These are phyloP conservation scores for Boechera divaricarpa DNA, from an alignment of 345 rosid genomes.

Conservation along the genomic window DNA sequence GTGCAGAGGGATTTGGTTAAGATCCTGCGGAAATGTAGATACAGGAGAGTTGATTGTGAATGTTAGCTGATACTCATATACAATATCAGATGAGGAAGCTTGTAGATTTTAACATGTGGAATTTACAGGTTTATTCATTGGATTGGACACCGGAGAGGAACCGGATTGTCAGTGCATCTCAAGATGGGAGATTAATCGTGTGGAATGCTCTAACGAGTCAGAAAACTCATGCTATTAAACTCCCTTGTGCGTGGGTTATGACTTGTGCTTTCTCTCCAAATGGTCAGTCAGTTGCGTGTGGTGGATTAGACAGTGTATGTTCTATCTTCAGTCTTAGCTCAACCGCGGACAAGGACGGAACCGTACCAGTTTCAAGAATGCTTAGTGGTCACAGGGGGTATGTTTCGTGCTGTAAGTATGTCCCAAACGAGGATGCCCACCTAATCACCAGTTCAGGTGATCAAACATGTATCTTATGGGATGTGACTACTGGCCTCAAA, in stretches of 20 bases:
- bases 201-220: slow-evolving; percentile 99
- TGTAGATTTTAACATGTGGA: slow-evolving; percentile 22
- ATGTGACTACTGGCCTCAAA: slow-evolving; percentile 90
- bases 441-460: slow-evolving; percentile 92
- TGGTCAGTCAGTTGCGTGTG: slow-evolving; percentile 95
- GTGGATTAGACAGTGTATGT: slow-evolving; percentile 94
- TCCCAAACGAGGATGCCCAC: slow-evolving; percentile 87
- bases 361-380: slow-evolving; percentile 71
- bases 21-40: background rate
- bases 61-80: slow-evolving; percentile 1
- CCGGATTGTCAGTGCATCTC: slow-evolving; percentile 93
- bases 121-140: slow-evolving; percentile 77
- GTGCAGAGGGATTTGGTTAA: background rate
- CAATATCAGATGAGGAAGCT: slow-evolving; percentile 6
- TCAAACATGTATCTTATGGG: slow-evolving; percentile 94
- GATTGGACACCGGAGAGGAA: slow-evolving; percentile 93
- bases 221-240: slow-evolving; percentile 93
- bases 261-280: slow-evolving; percentile 96
- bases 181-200: slow-evolving; percentile 90
- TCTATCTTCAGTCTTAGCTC: slow-evolving; percentile 93
- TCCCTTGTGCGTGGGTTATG: slow-evolving; percentile 99
- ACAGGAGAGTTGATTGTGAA: background rate
- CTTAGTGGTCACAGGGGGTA: slow-evolving; percentile 94
- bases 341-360: slow-evolving; percentile 81
- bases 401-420: slow-evolving; percentile 93